phyloP scores from a whole-genome alignment of 1,284 basidiomycete genomes.

The Somion occarium region DNA sequence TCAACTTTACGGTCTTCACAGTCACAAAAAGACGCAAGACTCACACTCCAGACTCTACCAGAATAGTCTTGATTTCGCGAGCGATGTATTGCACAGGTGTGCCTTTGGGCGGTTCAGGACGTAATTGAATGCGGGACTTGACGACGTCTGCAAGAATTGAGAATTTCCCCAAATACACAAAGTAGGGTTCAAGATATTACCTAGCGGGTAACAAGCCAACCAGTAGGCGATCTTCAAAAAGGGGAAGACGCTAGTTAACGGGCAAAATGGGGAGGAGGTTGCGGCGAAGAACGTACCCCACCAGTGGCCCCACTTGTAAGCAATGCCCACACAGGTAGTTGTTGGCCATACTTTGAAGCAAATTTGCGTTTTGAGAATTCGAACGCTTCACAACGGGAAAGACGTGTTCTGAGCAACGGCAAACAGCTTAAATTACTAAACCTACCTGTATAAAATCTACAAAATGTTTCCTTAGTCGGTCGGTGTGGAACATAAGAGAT shows the following conservation, averaged over 20 bases:
- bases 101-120: conserved; percentile 68
- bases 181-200: conserved; percentile 29
- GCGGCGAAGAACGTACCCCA: conserved; percentile 55
- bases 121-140: conserved; percentile 87
- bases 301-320: conserved; percentile 85
- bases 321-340: conserved; percentile 86
- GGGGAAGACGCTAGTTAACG: not conserved
- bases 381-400: conserved; percentile 69
- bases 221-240: conserved; percentile 82
- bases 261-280: not conserved
- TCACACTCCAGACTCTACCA: conserved; percentile 74
- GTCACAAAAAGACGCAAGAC: conserved; percentile 28
- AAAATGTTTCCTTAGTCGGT: conserved; percentile 1
- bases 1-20: not conserved
- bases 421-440: not conserved
- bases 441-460: conserved; percentile 75
- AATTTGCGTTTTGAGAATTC: conserved; percentile 86
- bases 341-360: conserved; percentile 49
- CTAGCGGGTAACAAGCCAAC: conserved; percentile 88
- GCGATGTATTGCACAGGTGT: conserved; percentile 82
- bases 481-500: not conserved
- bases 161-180: not conserved
- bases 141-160: conserved; percentile 65
- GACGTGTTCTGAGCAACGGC: not conserved
- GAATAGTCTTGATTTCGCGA: conserved; percentile 62